These are phyloP conservation scores for Fusarium irregulare DNA, from an alignment of 2,329 filamentous ascomycete genomes.

Conservation along the genomic window DNA sequence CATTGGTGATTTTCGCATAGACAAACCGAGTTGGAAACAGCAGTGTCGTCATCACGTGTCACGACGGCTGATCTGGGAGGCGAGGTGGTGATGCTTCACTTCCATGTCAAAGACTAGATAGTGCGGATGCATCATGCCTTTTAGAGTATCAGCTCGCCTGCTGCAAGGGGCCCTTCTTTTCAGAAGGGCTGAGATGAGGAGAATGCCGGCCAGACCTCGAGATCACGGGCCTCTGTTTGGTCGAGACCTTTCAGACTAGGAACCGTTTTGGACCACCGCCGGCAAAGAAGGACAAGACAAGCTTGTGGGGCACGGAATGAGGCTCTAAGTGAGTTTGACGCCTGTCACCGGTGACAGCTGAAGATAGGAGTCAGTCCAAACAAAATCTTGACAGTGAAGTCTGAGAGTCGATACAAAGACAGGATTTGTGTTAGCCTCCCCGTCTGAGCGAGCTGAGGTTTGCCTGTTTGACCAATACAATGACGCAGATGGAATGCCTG, in stretches of 20 bases:
- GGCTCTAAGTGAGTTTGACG: conserved; percentile 25
- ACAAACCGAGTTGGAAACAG: conserved; percentile 18
- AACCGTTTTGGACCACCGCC: neutral
- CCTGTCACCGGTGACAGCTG: neutral
- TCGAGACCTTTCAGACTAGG: neutral
- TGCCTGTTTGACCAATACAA: conserved; percentile 28
- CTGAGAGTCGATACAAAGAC: neutral
- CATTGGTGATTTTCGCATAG: conserved; percentile 26
- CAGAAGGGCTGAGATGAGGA: conserved; percentile 25
- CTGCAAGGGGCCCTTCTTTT: conserved; percentile 12
- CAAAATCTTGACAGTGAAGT: neutral
- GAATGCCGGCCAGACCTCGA: conserved; percentile 1
- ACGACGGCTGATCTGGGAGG: conserved; percentile 27
- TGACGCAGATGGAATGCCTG: conserved; percentile 38
- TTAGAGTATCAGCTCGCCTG: conserved; percentile 7
- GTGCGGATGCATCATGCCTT: neutral
- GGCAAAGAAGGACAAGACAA: conserved; percentile 1
- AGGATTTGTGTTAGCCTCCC: conserved; percentile 13
- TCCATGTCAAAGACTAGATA: neutral
- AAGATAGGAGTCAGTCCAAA: neutral
- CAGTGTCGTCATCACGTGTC: conserved; percentile 44
- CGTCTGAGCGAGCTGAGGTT: neutral
- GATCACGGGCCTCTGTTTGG: conserved; percentile 38
- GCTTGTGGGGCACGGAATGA: conserved; percentile 22
- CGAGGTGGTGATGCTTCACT: conserved; percentile 3